Evolutionary conservation across 495 filamentous ascomycete species (phyloP), one percentile per base, ranked within the genome.

Genomic region (Aspergillus panamensis): DNA sequence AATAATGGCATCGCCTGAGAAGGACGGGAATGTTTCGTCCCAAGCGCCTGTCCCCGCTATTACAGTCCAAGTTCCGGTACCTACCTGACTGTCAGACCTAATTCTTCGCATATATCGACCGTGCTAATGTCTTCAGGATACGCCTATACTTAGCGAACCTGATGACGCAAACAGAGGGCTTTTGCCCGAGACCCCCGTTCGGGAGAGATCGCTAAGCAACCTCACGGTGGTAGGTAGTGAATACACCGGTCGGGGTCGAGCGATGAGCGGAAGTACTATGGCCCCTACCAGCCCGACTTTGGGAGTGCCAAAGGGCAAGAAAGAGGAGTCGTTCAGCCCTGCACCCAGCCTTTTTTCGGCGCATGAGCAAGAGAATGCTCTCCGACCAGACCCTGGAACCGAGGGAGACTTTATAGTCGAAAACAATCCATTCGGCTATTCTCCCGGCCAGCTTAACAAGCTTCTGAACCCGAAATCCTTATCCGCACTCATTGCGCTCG

Each of bases 261-360:
- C 62, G 5, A 58, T 64, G 62, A 61, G 62, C 30, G 57, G 62
- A 9, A 64, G 58, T 49, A 64, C 62, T 8, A 58, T 64, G 58
- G 62, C 62, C 10, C 45, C 61, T 8, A 48, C 32, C 31, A 63
- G 61, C 20, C 33, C 53, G 1, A 55, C 45, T 10, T 33, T 59
- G 8, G 30, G 53, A 6, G 20, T 57, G 2, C 57, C 57, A 10
- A 49, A 57, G 6, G 43, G 21, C 1, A 57, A 60, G 25, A 35
- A 58, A 16, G 20, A 33, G n/a, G 21, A 29, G 9, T 56, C 56
- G 0, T 56, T 43, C 1, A 57, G 61, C 17, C 49, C 37, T 6
- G 43, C 49, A 6, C 48, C 60, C 1, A 56, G 49, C 32, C n/a
- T 63, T 31, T 63, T 60, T 30, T 54, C 57, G 9, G 33, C 33